Evolutionary conservation across 495 filamentous ascomycete species (phyloP), one percentile per base, ranked within the genome.

Genomic region (Xylaria castorea): DNA sequence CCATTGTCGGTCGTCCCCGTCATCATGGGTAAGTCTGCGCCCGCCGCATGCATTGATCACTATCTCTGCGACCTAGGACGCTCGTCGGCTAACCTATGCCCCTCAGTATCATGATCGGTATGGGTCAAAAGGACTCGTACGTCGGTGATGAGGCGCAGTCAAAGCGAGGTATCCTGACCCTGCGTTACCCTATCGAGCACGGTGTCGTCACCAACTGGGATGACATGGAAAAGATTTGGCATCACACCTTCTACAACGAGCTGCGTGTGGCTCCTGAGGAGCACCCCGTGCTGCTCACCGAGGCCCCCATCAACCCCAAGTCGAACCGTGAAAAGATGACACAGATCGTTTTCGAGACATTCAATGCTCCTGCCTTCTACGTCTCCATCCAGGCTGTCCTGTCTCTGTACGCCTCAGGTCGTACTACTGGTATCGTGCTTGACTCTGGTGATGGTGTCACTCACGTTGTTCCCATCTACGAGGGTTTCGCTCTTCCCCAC

Each of bases 191-290:
- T 78, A 97, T 99, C 82, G 96, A 99, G 90, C 96, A 99, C 88
- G 96, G 96, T 93, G 97, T 99, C 82, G 97, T 99, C 84, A 99
- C 96, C 87, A 98, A 99, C 91, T 99, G 96, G 96, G 95, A 98
- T 85, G 96, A 99, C 83, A 98, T 99, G 97, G 96, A 99, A 89
- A 98, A 97, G 90, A 99, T 99, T 81, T 99, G 96, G 97, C 96
- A 99, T 87, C 95, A 98, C 91, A 98, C 94, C 80, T 97, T 99
- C 91, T 99, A 98, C 92, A 98, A 97, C 85, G 96, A 99, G 90
- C 91, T 99, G 82, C 96, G 96, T 93, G 96, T 99, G 74, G 96
- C 96, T 75, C 96, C 96, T 73, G 97, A 99, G 90, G 96, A 99
- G 94, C 96, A 99, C 91, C 96, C 96, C 79, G 95, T 98, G 80